A percentile compares a stretch with the other conserved stretches of the same genome.
Conservation (phyloP, 73 alveolate species). For the Symbiodinium pilosum region DNA sequence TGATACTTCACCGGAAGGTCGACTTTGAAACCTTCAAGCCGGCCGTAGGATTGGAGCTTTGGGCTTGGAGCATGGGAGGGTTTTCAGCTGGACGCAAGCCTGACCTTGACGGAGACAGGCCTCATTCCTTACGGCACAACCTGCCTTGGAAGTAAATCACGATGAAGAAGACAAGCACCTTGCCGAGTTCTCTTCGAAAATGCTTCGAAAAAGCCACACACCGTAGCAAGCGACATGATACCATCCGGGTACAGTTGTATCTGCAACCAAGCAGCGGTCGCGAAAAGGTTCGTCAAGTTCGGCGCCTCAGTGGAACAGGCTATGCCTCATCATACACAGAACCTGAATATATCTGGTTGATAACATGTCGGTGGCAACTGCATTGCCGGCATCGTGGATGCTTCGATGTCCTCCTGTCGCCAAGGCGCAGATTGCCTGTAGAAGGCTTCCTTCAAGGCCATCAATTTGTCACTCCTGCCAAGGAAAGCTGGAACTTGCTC, state of each 20-base stretch:
- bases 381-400: too few species aligned
- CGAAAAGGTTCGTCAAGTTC: slow-evolving; percentile 98
- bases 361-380: too few species aligned
- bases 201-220: too few species aligned
- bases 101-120: too few species aligned
- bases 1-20: slow-evolving; percentile 97
- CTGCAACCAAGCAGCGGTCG: slow-evolving; percentile 96
- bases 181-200: neutral
- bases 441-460: slow-evolving; percentile 94
- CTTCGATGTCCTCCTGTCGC: neutral
- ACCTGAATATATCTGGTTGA: too few species aligned
- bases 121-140: neutral
- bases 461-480: slow-evolving; percentile 74
- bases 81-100: too few species aligned
- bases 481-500: neutral
- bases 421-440: slow-evolving; percentile 50
- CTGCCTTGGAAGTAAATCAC: slow-evolving; percentile 98
- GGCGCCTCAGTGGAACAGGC: slow-evolving; percentile 97
- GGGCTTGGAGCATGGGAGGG: neutral
- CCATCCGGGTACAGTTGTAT: neutral
- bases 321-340: too few species aligned
- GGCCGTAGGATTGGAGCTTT: neutral
- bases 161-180: slow-evolving; percentile 96
- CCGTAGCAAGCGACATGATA: too few species aligned
- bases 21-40: slow-evolving; percentile 96